These are phyloP conservation scores for Gossypium australe DNA, from an alignment of 345 rosid species.

Conservation along the genomic window DNA sequence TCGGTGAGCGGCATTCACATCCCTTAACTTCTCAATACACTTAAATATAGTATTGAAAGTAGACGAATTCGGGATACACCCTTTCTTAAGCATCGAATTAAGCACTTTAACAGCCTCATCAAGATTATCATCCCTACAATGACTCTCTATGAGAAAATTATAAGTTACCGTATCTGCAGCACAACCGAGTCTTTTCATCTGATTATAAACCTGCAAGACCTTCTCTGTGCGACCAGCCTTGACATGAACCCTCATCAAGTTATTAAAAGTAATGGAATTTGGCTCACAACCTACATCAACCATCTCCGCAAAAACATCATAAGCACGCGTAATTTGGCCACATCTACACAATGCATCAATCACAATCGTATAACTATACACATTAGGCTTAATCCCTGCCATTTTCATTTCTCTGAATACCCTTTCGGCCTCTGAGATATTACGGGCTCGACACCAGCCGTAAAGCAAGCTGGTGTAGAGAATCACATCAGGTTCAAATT, in stretches of 20 bases:
- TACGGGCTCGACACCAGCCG: constrained; percentile 85
- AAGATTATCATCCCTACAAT: constrained; percentile 65
- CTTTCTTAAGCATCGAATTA: constrained; percentile 53
- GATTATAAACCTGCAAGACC: constrained; percentile 88
- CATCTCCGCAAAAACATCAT: constrained; percentile 91
- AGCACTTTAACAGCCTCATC: constrained; percentile 68
- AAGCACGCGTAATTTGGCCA: constrained; percentile 79
- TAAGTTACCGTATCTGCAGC: constrained; percentile 58
- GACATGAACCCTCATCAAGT: constrained; percentile 82
- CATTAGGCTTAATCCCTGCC: constrained; percentile 73
- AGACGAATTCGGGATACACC: constrained; percentile 56
- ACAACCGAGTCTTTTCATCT: constrained; percentile 77
- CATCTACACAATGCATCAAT: constrained; percentile 80
- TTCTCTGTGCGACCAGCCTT: constrained; percentile 84
- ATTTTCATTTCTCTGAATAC: constrained; percentile 72
- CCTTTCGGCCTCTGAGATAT: constrained; percentile 63
- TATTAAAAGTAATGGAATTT: constrained; percentile 76
- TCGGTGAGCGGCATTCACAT: constrained; percentile 78
- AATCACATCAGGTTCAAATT: constrained; percentile 67
- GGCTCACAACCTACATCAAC: constrained; percentile 65
- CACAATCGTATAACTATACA: constrained; percentile 73
- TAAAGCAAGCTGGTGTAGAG: constrained; percentile 71
- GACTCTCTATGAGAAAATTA: constrained; percentile 68
- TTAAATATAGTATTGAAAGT: constrained; percentile 73
- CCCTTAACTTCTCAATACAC: constrained; percentile 61